Conservation (phyloP, 345 rosid species). For the Syzygium oleosum region DNA sequence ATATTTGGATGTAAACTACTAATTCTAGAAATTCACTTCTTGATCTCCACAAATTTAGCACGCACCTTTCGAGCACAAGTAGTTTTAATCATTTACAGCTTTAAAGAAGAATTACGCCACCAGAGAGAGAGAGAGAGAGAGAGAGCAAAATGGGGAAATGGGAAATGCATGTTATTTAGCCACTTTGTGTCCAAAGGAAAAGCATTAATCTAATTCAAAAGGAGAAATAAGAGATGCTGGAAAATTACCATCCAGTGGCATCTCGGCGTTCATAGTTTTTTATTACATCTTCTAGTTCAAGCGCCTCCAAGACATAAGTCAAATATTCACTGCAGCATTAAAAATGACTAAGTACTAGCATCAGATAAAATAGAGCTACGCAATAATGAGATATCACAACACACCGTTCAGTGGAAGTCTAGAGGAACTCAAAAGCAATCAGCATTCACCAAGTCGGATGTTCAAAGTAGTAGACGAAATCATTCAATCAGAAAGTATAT, state of each 20-base stretch:
- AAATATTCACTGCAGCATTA: slow-evolving; percentile 66
- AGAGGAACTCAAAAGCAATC: background rate
- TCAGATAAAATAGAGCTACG: background rate
- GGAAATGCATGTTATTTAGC: background rate
- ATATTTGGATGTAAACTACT: background rate
- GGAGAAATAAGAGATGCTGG: background rate
- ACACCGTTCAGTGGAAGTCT: background rate
- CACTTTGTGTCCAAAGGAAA: background rate
- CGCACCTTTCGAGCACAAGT: background rate
- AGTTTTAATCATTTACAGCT: background rate
- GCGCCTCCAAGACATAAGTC: slow-evolving; percentile 73
- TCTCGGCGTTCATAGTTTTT: slow-evolving; percentile 75
- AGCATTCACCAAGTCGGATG: background rate
- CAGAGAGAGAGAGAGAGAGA: background rate
- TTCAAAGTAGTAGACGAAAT: background rate
- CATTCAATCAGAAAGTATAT: background rate
- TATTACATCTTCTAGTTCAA: slow-evolving; percentile 89
- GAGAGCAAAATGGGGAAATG: background rate
- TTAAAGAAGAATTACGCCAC: background rate
- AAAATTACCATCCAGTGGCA: slow-evolving; percentile 86
- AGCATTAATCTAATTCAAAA: background rate
- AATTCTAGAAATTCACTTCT: background rate
- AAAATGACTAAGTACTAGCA: background rate
- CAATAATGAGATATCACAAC: background rate
- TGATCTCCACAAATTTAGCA: background rate